A percentile compares a stretch with the other conserved stretches of the same genome.
Conservation (phyloP, 768 basidiomycete genomes). For the Trametes maxima region DNA sequence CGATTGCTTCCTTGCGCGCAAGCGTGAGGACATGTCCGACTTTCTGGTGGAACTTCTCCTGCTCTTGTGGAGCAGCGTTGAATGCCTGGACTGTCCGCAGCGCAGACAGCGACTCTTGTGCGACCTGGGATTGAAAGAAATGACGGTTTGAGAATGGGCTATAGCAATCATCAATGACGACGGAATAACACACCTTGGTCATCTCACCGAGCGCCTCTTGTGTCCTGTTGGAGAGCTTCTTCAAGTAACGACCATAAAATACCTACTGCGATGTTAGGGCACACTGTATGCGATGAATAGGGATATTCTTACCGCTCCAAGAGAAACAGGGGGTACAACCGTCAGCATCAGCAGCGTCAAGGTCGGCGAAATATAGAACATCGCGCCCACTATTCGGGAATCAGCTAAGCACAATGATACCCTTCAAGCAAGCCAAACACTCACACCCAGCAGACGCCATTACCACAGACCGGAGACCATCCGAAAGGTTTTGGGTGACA, state of each 20-base stretch:
- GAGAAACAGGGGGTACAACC: conserved; percentile 85
- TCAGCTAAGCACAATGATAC: not conserved
- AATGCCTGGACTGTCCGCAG: conserved; percentile 90
- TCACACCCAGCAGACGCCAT: conserved; percentile 93
- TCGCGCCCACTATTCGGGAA: conserved; percentile 71
- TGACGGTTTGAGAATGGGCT: not conserved
- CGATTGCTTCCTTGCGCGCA: conserved; percentile 84
- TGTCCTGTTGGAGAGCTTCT: conserved; percentile 86
- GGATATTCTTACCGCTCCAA: conserved; percentile 66
- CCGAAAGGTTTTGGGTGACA: conserved; percentile 78
- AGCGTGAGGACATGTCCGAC: conserved; percentile 69
- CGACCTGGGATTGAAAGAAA: conserved; percentile 50
- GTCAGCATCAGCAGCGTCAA: conserved; percentile 91
- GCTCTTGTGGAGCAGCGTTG: conserved; percentile 82
- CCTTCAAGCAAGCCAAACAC: conserved; percentile 30
- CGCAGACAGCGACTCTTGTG: conserved; percentile 87
- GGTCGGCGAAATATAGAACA: conserved; percentile 90
- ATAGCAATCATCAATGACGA: too few species aligned
- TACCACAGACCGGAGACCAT: conserved; percentile 80
- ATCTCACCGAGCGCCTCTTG: conserved; percentile 96
- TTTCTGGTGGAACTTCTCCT: conserved; percentile 69
- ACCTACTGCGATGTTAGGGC: conserved; percentile 52
- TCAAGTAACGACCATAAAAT: conserved; percentile 94
- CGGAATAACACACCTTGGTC: conserved; percentile 59
- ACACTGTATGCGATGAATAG: conserved; percentile 29